These are phyloP conservation scores for Apiospora malaysiana DNA, from an alignment of 2,329 filamentous ascomycete species.

Conservation along the genomic window DNA sequence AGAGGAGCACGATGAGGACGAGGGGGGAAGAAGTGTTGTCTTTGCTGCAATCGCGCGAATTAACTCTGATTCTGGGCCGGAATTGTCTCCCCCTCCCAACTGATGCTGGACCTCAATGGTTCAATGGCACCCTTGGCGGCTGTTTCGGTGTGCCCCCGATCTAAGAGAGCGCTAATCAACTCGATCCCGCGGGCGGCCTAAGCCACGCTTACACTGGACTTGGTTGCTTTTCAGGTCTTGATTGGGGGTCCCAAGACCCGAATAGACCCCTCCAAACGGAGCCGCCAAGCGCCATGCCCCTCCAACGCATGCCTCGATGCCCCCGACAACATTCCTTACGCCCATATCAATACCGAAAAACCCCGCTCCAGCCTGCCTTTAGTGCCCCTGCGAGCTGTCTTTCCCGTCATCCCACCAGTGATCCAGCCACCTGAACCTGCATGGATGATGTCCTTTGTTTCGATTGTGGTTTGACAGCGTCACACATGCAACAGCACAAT, in stretches of 20 bases:
- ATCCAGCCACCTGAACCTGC: slow-evolving; percentile 9
- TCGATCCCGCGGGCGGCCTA: slow-evolving; percentile 9
- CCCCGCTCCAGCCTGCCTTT: neutral
- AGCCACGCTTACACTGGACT: neutral
- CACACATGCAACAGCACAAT: slow-evolving; percentile 2
- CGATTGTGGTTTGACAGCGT: slow-evolving; percentile 14
- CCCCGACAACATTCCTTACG: neutral
- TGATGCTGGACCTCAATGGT: neutral
- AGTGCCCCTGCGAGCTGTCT: neutral
- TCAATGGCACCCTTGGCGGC: neutral
- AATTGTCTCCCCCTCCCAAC: neutral
- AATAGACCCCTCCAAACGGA: neutral
- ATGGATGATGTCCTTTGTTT: slow-evolving; percentile 1
- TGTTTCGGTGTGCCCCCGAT: neutral
- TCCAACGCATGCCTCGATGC: neutral
- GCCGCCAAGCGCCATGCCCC: slow-evolving; percentile 6
- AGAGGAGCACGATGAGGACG: neutral
- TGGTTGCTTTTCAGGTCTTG: neutral
- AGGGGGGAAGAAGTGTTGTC: neutral
- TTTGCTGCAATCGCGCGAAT: neutral
- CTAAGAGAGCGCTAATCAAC: neutral
- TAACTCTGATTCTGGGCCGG: neutral
- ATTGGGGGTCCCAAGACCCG: neutral
- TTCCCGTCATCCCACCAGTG: neutral
- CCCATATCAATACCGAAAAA: neutral